Base-by-base conservation (phyloP, 176 grass and related monocot genomes). In the Cenchrus purpureus region DNA sequence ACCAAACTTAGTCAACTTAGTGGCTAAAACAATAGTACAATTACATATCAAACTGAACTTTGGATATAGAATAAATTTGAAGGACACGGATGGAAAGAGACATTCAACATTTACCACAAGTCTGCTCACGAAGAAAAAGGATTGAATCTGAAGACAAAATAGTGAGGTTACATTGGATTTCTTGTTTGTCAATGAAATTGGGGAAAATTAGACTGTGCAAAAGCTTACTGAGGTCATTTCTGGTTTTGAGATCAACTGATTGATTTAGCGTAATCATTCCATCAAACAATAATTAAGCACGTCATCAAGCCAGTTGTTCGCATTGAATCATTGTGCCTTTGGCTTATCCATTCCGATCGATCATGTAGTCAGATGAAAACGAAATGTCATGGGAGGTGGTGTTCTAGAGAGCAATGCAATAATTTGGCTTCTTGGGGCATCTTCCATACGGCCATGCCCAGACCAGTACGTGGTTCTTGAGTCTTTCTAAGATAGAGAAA, bases 221-320 rank as follows among this genome's bases (percentile, higher is more conserved):
- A 34, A 58, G 13, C 42, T 70, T 43, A 76, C 55, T 54, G 31
- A 28, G 16, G 60, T 28, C 13, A 44, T 44, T 44, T 16, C 19
- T 12, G 14, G 10, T 45, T 68, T 57, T 10, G 1, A 15, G 16
- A 85, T 77, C 3, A n/a, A 54, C 17, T 10, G 46, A 22, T 10
- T 68, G 77, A 70, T 85, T 32, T 2, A 69, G 53, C 16, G 10
- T 70, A 8, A 40, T 40, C 37, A 40, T 40, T 50, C 76, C 44
- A 79, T 79, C 76, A 22, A 53, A 52, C 65, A 79, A 79, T 79
- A 52, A 60, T 79, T 52, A 72, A 71, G 67, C 45, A 64, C 45
- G 28, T 63, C 66, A 79, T 78, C 59, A 68, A 55, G 22, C 22
- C 54, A 78, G 52, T 15, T 12, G 52, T 60, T 50, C 74, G 4